Base-by-base conservation (phyloP, 495 filamentous ascomycete genomes). In the Parmelia sp. region DNA sequence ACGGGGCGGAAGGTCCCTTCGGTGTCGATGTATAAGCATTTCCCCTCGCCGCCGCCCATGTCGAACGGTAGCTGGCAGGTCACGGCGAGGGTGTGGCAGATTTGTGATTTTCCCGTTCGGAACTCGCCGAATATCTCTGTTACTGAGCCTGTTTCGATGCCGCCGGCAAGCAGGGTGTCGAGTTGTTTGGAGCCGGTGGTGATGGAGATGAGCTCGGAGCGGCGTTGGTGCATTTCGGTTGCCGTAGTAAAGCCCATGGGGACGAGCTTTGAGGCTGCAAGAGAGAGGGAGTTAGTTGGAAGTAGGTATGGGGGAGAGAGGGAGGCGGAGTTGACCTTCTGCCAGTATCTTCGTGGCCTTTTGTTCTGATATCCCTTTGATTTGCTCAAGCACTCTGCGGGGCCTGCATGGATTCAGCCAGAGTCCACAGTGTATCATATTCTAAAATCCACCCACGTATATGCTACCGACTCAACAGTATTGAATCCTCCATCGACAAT, bases 61-160 rank as follows among this genome's bases (percentile, higher is more conserved):
- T 98, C 94, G 71, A 97, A 97, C 4, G 94, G 94, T 42, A 98
- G 72, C 71, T 98, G 94, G 66, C 94, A 98, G 33, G 95, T 98
- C 15, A 98, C 94, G 1, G 95, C 94, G n/a, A 97, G 84, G 1
- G 94, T 98, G 72, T 97, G 95, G 70, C 95, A 97, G 57, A 98
- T 93, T 72, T 98, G 94, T 74, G 90, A 96, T 76, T 98, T 98
- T 74, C 94, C 94, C 0, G 94, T 98, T 69, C 94, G 81, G 73
- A 98, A 98, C 76, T 98, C 94, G 77, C 94, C 94, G 71, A 98
- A 98, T 14, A 98, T 87, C 72, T 98, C 94, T n/a, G 94, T 98
- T 47, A 98, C 95, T 19, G 91, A 96, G 36, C 94, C 94, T 0
- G 94, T 98, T 77, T 98, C 94, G 65, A 98, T 82, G 56, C 94